These are phyloP conservation scores for Candida maltosa DNA, from an alignment of 805 yeast genomes.

Conservation along the genomic window DNA sequence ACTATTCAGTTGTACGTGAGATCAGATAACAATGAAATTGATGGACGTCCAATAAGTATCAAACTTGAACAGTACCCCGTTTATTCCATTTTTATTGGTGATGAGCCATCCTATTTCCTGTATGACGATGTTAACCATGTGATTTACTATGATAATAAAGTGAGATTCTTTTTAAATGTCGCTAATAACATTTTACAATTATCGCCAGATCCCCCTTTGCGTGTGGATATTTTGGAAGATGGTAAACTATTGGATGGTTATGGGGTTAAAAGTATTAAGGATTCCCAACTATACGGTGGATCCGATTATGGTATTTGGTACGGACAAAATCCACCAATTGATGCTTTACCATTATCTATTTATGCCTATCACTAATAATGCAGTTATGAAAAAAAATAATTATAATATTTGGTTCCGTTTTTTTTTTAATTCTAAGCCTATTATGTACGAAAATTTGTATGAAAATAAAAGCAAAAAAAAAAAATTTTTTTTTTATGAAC, in stretches of 20 bases:
- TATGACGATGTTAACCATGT: conserved; percentile 1
- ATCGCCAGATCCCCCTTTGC: neutral
- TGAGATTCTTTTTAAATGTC: conserved; percentile 1
- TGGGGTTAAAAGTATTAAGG: conserved; percentile 2
- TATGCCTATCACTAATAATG: neutral
- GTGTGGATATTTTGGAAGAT: neutral
- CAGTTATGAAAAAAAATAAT: neutral
- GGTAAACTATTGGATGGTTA: neutral
- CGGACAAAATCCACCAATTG: neutral
- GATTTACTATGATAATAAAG: conserved; percentile 3
- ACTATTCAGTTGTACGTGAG: conserved; percentile 17
- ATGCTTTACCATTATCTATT: neutral
- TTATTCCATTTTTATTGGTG: neutral
- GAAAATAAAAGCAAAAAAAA: neutral
- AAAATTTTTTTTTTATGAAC: neutral
- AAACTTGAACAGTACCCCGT: conserved; percentile 23
- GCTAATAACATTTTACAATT: neutral
- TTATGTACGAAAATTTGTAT: neutral
- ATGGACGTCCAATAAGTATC: conserved; percentile 24
- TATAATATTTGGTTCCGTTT: neutral
- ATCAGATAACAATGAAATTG: conserved; percentile 20
- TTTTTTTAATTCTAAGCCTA: neutral
- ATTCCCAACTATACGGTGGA: neutral
- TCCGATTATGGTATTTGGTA: neutral
- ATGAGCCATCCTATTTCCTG: neutral